Evolutionary conservation across 306 rosid species (phyloP).

Genomic region (Parietaria judaica): DNA sequence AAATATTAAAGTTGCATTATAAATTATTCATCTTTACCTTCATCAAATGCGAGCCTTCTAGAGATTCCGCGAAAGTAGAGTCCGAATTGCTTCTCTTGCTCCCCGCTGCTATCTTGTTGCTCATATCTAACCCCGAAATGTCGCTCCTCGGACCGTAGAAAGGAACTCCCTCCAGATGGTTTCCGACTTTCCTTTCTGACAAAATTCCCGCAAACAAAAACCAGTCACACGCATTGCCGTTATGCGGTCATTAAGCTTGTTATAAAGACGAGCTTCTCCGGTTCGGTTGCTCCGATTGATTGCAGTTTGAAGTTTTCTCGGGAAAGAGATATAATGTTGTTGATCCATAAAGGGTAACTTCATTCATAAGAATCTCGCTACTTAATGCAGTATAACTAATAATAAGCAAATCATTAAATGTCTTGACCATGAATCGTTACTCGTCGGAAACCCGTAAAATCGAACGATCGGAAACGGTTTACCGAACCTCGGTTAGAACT

Average conservation of each 20-base stretch:
- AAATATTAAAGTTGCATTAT: conserved; percentile 8
- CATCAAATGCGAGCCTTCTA: conserved; percentile 64
- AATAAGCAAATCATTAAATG: background rate
- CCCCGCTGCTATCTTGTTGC: conserved; percentile 56
- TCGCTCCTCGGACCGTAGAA: conserved; percentile 77
- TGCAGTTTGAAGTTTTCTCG: background rate
- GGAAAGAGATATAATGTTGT: conserved; percentile 14
- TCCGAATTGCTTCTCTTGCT: conserved; percentile 82
- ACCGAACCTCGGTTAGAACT: too few relatives aligned
- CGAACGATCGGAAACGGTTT: too few relatives aligned
- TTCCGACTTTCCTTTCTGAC: conserved; percentile 60
- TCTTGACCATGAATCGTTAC: too few relatives aligned
- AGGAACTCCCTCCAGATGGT: conserved; percentile 88
- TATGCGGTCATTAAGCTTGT: background rate
- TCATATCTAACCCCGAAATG: conserved; percentile 56
- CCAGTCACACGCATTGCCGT: conserved; percentile 22
- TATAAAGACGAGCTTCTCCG: conserved; percentile 4
- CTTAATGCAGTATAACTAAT: conserved; percentile 1
- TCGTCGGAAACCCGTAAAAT: too few relatives aligned
- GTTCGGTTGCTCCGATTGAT: conserved; percentile 8
- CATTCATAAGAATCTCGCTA: conserved; percentile 8
- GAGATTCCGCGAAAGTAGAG: conserved; percentile 62
- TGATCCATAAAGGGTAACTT: conserved; percentile 9
- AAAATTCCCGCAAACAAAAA: conserved; percentile 21
- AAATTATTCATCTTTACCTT: conserved; percentile 41